These are phyloP conservation scores for Solanum dulcamara DNA, from an alignment of 257 asterid species.

Conservation along the genomic window DNA sequence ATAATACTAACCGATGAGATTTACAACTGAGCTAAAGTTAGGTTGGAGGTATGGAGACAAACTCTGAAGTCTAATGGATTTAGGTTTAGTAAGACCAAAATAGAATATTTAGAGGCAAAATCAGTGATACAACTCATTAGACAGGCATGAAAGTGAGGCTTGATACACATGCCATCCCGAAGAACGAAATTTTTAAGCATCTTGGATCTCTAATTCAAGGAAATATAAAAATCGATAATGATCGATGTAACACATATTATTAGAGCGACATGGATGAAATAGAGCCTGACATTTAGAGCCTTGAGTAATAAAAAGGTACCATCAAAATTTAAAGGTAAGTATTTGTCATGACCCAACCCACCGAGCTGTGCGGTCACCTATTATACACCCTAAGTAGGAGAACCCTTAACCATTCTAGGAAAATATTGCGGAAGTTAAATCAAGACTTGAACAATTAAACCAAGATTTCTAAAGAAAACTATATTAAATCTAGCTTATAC, in stretches of 20 bases:
- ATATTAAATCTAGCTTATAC: too few relatives aligned
- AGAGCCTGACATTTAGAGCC: not conserved
- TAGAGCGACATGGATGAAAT: not conserved
- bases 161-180: not conserved
- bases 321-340: not conserved
- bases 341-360: too few relatives aligned
- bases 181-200: not conserved
- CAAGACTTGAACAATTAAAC: too few relatives aligned
- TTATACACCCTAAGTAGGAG: too few relatives aligned
- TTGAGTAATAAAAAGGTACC: not conserved
- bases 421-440: too few relatives aligned
- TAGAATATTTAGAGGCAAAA: not conserved
- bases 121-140: not conserved
- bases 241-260: not conserved
- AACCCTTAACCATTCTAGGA: too few relatives aligned
- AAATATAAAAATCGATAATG: not conserved
- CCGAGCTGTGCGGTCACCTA: too few relatives aligned
- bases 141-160: not conserved
- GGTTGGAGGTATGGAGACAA: too few relatives aligned
- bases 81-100: too few relatives aligned
- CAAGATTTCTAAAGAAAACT: too few relatives aligned
- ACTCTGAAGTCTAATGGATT: too few relatives aligned
- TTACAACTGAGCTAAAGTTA: accelerated
- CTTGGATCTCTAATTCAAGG: not conserved
- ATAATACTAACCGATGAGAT: not conserved